Evolutionary conservation across 805 yeast genomes (phyloP).

Genomic region (Phaffomyces thermotolerans): DNA sequence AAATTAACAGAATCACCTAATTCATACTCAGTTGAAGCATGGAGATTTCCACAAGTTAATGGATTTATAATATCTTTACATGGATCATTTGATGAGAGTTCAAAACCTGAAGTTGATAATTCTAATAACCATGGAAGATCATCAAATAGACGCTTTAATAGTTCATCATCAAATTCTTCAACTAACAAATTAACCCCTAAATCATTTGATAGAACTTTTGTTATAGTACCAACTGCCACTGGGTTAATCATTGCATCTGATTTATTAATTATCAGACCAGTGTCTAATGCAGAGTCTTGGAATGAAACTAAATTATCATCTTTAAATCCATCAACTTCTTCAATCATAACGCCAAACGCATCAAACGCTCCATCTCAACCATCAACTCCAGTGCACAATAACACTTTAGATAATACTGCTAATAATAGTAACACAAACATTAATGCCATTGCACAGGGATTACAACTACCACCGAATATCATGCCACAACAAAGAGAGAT

Average conservation of each 20-base stretch:
- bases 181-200: constrained; percentile 42
- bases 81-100: constrained; percentile 74
- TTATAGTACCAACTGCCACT: constrained; percentile 62
- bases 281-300: constrained; percentile 55
- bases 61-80: constrained; percentile 78
- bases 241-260: constrained; percentile 87
- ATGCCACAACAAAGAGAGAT: constrained; percentile 56
- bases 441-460: constrained; percentile 25
- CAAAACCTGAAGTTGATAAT: constrained; percentile 39
- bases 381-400: constrained; percentile 3
- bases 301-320: constrained; percentile 10
- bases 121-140: constrained; percentile 9
- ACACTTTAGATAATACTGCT: too few relatives aligned
- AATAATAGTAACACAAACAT: too few relatives aligned
- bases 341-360: constrained; percentile 1
- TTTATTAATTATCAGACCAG: constrained; percentile 59
- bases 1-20: constrained; percentile 54
- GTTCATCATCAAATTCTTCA: background rate
- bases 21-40: constrained; percentile 69
- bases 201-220: constrained; percentile 79
- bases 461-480: constrained; percentile 16
- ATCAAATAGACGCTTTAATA: background rate
- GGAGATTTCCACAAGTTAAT: constrained; percentile 60
- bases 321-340: constrained; percentile 4
- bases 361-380: background rate